Percentiles rank a stretch among this genome's conserved stretches.
Conservation (phyloP, 768 basidiomycete genomes). For the Fistulinella prunicolor region DNA sequence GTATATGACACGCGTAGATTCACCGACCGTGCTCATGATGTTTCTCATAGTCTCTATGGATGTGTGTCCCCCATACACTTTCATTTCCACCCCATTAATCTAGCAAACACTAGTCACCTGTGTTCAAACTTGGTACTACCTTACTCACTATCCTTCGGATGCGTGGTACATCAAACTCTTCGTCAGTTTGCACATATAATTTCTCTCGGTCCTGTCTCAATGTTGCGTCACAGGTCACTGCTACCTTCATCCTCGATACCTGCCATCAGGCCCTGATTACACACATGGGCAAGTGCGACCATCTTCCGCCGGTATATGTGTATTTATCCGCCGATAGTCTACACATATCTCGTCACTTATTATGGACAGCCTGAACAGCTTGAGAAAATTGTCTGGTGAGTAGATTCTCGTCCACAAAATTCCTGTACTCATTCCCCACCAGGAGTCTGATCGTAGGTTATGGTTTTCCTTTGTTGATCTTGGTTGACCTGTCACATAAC, state of each 20-base stretch:
- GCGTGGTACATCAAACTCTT: slow-evolving; percentile 45
- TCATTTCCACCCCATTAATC: neutral
- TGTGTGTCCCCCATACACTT: slow-evolving; percentile 32
- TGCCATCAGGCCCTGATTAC: slow-evolving; percentile 53
- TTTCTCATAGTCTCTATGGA: slow-evolving; percentile 44
- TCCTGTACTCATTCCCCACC: neutral
- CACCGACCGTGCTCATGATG: slow-evolving; percentile 3
- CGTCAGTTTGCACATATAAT: slow-evolving; percentile 30
- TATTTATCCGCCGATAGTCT: slow-evolving; percentile 35
- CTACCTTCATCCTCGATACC: slow-evolving; percentile 49
- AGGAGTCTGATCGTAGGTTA: slow-evolving; percentile 25
- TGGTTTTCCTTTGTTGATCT: neutral
- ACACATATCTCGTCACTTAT: slow-evolving; percentile 46
- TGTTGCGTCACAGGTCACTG: slow-evolving; percentile 40
- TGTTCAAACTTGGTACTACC: slow-evolving; percentile 57
- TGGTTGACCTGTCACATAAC: slow-evolving; percentile 8
- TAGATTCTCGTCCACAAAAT: neutral
- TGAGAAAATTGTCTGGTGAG: slow-evolving; percentile 41
- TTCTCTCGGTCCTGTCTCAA: neutral
- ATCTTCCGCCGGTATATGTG: neutral
- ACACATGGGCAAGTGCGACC: slow-evolving; percentile 40
- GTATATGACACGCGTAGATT: slow-evolving; percentile 18
- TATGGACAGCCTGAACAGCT: slow-evolving; percentile 33
- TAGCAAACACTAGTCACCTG: slow-evolving; percentile 43
- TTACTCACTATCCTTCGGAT: slow-evolving; percentile 45